Evolutionary conservation across 495 filamentous ascomycete species (phyloP), one percentile per base, ranked within the genome.

Genomic region (Lindgomyces ingoldianus): DNA sequence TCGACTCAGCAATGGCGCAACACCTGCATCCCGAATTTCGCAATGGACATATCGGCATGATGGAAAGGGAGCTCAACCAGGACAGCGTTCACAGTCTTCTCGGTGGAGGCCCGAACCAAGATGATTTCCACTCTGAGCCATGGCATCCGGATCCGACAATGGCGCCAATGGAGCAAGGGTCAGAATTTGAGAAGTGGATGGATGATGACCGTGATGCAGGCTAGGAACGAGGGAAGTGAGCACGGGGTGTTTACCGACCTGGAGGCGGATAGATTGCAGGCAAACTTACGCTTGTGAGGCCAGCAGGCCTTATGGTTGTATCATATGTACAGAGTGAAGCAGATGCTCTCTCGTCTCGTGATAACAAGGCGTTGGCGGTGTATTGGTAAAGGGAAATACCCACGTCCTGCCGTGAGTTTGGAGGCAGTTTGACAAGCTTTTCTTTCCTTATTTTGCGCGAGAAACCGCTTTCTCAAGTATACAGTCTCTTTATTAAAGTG

Each of bases 111-210:
- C 50, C 24, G 19, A 53, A 41, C 25, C 67, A 68, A 11, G 60
- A 67, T 42, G 60, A 54, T n/a, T 67, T 62, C 44, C 60, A 57
- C 22, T 25, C 71, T 1, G 70, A 67, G 19, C 18, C 50, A 24
- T 74, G 72, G 72, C 67, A 73, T 8, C 47, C 60, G 16, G 68
- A 71, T 47, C 52, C 64, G 27, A 67, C n/a, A 26, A 51, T 69
- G 22, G 39, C 48, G 21, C 39, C 52, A 18, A 59, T 74, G 45
- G 72, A 73, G 29, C 59, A 68, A 39, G 70, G 60, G 3, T 72
- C 73, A 21, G 73, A 75, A 26, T 75, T 74, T 39, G 73, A 75
- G 27, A 75, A 75, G 30, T 75, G 70, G 69, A 72, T 72, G 69
- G 69, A 70, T 39, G 71, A 73, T 22, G 58, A 64, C 33, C 30